Conservation (phyloP, 305 asterid genomes). For the Striga hermonthica region DNA sequence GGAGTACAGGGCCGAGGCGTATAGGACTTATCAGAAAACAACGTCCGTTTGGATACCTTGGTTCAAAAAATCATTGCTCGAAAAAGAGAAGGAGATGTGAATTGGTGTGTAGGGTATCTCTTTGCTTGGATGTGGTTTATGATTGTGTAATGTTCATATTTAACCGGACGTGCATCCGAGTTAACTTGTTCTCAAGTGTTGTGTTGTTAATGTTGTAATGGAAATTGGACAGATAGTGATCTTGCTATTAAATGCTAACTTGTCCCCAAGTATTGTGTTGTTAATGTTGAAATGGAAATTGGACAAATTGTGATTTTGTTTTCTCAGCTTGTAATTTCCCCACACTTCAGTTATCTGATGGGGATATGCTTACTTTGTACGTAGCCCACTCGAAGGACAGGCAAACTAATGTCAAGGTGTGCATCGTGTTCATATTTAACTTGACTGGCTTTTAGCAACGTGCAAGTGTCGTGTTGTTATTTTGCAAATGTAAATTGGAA, state of each 20-base stretch:
- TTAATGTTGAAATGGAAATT: neutral
- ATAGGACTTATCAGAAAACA: neutral
- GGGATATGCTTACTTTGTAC: neutral
- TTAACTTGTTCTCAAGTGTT: neutral
- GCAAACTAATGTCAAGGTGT: too few species aligned
- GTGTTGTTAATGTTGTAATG: too few species aligned
- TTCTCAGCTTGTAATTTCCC: too few species aligned
- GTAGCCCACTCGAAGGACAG: too few species aligned
- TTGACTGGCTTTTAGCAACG: too few species aligned
- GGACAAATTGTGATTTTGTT: neutral
- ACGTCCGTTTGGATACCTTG: conserved; percentile 10
- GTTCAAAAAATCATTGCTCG: neutral
- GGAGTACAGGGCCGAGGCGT: conserved; percentile 14
- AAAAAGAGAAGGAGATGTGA: neutral
- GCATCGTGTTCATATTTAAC: too few species aligned
- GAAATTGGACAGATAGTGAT: too few species aligned
- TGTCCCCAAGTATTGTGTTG: too few species aligned
- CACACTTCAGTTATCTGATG: neutral
- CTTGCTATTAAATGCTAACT: too few species aligned
- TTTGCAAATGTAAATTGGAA: neutral
- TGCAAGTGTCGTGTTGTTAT: too few species aligned
- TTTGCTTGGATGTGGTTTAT: neutral
- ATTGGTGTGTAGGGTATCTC: neutral
- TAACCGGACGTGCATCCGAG: neutral
- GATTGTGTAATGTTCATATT: neutral